Conservation (phyloP, 768 basidiomycete genomes). For the Panus rudis region DNA sequence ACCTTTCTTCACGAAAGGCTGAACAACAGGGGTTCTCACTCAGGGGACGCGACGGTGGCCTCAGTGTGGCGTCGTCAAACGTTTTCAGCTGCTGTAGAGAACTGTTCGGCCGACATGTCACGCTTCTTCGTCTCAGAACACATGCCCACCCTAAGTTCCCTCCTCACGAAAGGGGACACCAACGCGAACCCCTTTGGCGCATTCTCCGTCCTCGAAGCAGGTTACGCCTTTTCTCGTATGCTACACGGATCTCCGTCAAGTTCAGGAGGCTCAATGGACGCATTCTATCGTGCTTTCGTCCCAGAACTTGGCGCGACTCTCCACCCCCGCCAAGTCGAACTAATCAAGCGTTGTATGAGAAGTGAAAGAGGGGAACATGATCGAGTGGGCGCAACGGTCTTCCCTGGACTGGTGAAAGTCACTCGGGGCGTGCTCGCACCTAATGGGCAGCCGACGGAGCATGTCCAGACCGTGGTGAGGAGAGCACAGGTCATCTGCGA, state of each 20-base stretch:
- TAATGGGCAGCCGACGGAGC: slow-evolving; percentile 35
- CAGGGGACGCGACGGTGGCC: slow-evolving; percentile 85
- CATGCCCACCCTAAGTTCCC: slow-evolving; percentile 54
- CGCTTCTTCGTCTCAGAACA: slow-evolving; percentile 62
- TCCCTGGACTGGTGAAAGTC: slow-evolving; percentile 84
- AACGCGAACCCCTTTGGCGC: slow-evolving; percentile 23
- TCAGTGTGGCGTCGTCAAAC: slow-evolving; percentile 88
- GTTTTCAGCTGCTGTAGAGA: slow-evolving; percentile 79
- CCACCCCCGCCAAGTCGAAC: slow-evolving; percentile 75
- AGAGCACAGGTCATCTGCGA: slow-evolving; percentile 85
- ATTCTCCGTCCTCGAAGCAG: slow-evolving; percentile 60
- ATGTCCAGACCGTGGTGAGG: slow-evolving; percentile 66
- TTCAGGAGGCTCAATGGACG: slow-evolving; percentile 45
- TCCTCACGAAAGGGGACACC: slow-evolving; percentile 33
- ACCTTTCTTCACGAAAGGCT: background rate
- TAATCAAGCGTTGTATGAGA: slow-evolving; percentile 73
- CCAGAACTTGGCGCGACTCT: slow-evolving; percentile 73
- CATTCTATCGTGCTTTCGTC: slow-evolving; percentile 82
- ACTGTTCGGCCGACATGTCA: slow-evolving; percentile 66
- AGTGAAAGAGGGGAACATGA: slow-evolving; percentile 71
- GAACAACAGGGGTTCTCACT: background rate
- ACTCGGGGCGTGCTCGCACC: slow-evolving; percentile 33
- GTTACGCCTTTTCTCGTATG: slow-evolving; percentile 80
- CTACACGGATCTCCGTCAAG: slow-evolving; percentile 62
- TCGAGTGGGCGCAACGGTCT: slow-evolving; percentile 76